Base-by-base conservation (phyloP, 208 protist genomes). In the Trichomonas gallinae region DNA sequence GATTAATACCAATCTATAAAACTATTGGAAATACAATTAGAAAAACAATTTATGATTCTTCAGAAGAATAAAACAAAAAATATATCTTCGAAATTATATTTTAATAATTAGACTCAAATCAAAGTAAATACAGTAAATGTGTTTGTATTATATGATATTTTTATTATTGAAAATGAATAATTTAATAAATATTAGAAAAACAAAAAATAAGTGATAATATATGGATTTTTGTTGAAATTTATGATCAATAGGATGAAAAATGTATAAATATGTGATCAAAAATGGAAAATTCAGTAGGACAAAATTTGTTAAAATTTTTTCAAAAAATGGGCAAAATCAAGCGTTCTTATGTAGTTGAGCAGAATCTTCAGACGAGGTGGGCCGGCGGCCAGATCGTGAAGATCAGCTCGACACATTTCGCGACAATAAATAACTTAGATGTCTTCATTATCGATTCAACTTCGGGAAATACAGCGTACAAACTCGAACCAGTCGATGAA, bases 371-470 rank as follows among this genome's bases (percentile, higher is more conserved):
- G 31, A 93, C 44, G 9, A 6, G 26, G 6, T 93, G 87, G 87
- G 36, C 11, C 6, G 13, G 13, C 26, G 87, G 44, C 4, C 11
- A 44, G 26, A 93, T 93, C 40, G 13, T 23, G 4, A 42, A 93
- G 45, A 93, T 93, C 11, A 93, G 45, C 31, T 26, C 40, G 6
- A n/a, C 44, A 6, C 44, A 44, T 40, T 93, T 93, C 51, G 87
- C 87, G 21, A 51, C 87, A 38, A 93, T 93, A 38, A 48, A 42
- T 8, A 51, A 51, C 46, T 93, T 48, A 23, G 87, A 93, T 38
- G 40, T 93, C n/a, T 51, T 51, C n/a, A 93, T 93, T 51, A 93
- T 93, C n/a, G 87, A 93, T 93, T 58, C 44, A 51, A 51, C 17
- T 34, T 85, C 81, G 31, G 87, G 87, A 40, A 38, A 93, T 40